Conservation (phyloP, 176 grass and related monocot genomes). For the Oryza glaberrima region DNA sequence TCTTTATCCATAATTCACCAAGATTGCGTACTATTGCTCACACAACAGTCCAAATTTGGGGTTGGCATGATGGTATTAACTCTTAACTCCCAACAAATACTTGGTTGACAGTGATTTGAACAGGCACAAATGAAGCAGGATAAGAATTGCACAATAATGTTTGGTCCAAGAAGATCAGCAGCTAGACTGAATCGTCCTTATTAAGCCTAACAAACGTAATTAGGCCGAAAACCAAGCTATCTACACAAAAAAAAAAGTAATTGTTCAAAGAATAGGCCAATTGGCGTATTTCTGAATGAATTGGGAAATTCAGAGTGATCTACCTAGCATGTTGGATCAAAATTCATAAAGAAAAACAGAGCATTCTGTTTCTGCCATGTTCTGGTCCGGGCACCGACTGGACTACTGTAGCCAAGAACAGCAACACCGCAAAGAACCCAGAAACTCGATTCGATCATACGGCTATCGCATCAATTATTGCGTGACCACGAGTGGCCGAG, state of each 20-base stretch:
- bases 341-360: neutral
- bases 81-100: slow-evolving; percentile 3
- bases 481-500: neutral
- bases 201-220: slow-evolving; percentile 20
- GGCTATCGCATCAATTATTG: neutral
- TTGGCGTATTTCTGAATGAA: neutral
- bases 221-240: slow-evolving; percentile 2
- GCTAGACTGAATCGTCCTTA: neutral
- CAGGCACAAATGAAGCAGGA: slow-evolving; percentile 16
- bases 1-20: slow-evolving; percentile 18
- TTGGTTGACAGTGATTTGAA: slow-evolving; percentile 3
- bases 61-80: neutral
- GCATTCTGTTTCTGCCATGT: neutral
- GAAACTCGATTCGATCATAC: slow-evolving; percentile 28
- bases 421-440: neutral
- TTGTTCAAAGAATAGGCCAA: neutral
- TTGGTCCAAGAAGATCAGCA: neutral
- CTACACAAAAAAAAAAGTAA: neutral
- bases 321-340: neutral
- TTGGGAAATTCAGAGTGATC: neutral
- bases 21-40: neutral
- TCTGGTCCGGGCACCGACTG: neutral
- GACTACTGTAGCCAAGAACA: neutral
- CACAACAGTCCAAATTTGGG: slow-evolving; percentile 15
- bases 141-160: slow-evolving; percentile 4